Evolutionary conservation across 768 basidiomycete genomes (phyloP).

Genomic region (Amanita thiersii): DNA sequence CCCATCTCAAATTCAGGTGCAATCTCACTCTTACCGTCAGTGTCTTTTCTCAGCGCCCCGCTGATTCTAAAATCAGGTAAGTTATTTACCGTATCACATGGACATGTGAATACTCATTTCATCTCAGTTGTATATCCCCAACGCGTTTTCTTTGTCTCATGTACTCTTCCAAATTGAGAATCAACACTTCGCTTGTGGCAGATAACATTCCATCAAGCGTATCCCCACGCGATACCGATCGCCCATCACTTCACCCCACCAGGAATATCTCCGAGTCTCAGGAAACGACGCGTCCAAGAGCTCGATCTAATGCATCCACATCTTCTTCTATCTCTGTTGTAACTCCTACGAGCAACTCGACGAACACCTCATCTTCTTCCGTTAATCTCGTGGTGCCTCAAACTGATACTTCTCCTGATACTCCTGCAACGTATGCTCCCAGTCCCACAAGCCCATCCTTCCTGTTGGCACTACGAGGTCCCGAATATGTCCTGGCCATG

Average conservation of each 20-base stretch:
- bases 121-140: not conserved
- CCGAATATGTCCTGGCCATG: conserved; percentile 81
- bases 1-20: too few relatives aligned
- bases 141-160: conserved; percentile 17
- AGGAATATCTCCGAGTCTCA: conserved; percentile 19
- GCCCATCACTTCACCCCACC: conserved; percentile 21
- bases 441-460: conserved; percentile 34
- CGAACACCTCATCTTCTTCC: conserved; percentile 29
- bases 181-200: conserved; percentile 35
- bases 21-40: too few relatives aligned
- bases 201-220: conserved; percentile 21
- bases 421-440: conserved; percentile 20
- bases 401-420: conserved; percentile 15
- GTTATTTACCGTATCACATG: too few relatives aligned
- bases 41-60: too few relatives aligned
- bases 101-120: too few relatives aligned
- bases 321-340: conserved; percentile 48
- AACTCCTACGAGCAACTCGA: conserved; percentile 26
- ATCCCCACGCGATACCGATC: conserved; percentile 18
- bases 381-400: conserved; percentile 41
- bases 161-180: conserved; percentile 37
- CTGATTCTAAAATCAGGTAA: too few relatives aligned
- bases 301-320: conserved; percentile 47
- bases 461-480: conserved; percentile 25
- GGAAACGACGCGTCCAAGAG: conserved; percentile 34